These are phyloP conservation scores for Onygenales sp. DNA, from an alignment of 2,329 filamentous ascomycete species.

Conservation along the genomic window DNA sequence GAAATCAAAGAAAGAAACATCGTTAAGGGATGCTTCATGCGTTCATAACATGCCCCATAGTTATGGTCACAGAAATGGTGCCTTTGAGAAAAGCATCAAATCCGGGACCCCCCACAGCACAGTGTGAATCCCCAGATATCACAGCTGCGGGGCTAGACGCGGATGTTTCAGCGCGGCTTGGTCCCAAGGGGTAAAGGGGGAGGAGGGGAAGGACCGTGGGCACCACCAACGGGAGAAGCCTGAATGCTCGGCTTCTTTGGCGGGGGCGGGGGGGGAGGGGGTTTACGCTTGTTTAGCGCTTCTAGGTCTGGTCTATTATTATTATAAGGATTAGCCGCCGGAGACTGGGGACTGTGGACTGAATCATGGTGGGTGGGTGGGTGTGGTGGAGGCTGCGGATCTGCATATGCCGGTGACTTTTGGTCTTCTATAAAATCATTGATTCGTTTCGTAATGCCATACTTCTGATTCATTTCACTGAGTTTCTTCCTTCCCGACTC, in stretches of 20 bases:
- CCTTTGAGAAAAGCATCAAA: no score
- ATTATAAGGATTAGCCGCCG: background rate
- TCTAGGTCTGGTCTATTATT: constrained; percentile 20
- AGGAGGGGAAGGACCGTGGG: constrained; percentile 26
- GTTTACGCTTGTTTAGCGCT: constrained; percentile 35
- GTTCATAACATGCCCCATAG: no score
- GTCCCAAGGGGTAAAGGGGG: constrained; percentile 50
- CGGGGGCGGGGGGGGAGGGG: constrained; percentile 49
- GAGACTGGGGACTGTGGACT: constrained; percentile 9
- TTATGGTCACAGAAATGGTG: no score
- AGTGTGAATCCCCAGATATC: background rate
- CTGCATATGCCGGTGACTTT: constrained; percentile 21
- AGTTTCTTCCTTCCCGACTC: constrained; percentile 50
- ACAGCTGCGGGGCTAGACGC: background rate
- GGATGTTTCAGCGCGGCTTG: constrained; percentile 39
- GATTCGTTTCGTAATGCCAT: constrained; percentile 44
- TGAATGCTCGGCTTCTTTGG: constrained; percentile 45
- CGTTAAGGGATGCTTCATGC: background rate
- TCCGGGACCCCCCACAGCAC: background rate
- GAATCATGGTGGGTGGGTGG: constrained; percentile 4
- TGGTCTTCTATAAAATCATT: constrained; percentile 38
- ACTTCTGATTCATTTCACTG: constrained; percentile 51
- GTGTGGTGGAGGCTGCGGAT: constrained; percentile 3
- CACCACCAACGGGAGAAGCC: constrained; percentile 20
- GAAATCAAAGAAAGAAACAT: background rate